Conservation (phyloP, 768 basidiomycete genomes). For the Tricholoma sp. region DNA sequence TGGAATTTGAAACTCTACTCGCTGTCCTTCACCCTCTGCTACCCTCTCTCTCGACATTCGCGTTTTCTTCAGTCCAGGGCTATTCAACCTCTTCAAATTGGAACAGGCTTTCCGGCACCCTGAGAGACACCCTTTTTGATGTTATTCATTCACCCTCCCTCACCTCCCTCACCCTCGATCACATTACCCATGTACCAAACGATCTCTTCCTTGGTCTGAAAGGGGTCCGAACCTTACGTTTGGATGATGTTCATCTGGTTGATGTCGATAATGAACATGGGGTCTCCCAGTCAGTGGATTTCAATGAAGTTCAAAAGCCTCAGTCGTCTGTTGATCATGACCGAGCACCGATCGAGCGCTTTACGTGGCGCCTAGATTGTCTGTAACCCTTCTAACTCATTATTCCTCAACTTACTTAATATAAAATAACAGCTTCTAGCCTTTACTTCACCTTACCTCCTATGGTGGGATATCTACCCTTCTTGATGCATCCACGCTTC, state of each 20-base stretch:
- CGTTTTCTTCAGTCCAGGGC: no score
- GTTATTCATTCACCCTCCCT: neutral
- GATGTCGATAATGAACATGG: neutral
- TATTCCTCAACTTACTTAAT: neutral
- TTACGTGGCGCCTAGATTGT: neutral
- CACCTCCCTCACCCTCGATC: neutral
- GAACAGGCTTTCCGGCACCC: no score
- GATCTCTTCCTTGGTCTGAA: neutral
- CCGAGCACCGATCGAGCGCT: neutral
- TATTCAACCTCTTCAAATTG: no score
- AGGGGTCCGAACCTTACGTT: neutral
- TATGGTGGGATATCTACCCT: no score
- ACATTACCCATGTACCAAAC: neutral
- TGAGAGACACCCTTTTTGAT: neutral
- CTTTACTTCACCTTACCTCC: no score
- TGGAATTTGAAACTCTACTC: no score
- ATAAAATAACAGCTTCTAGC: no score
- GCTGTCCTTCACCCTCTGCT: neutral
- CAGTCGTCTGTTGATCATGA: neutral
- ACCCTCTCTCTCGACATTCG: no score
- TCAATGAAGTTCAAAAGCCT: neutral
- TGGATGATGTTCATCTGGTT: neutral
- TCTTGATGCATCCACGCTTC: neutral
- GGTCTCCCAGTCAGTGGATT: neutral
- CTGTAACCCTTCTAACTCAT: neutral